phyloP scores from a whole-genome alignment of 345 rosid genomes.

The Aquilaria sinensis region DNA sequence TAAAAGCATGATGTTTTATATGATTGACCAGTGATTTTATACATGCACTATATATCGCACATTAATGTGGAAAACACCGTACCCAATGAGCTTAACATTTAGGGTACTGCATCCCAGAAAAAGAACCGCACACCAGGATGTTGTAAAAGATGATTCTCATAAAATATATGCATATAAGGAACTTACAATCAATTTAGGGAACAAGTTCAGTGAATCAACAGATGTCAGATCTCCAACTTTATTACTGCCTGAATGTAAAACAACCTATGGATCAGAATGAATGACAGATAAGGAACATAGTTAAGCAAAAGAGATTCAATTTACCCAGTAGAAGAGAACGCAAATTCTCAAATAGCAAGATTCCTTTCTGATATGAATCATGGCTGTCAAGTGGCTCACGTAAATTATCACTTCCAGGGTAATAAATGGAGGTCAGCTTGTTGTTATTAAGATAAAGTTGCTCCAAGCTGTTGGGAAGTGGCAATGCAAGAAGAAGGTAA shows the following conservation, averaged over 20 bases:
- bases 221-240: slow-evolving; percentile 55
- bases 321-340: slow-evolving; percentile 84
- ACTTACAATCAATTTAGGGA: slow-evolving; percentile 74
- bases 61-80: too few species aligned
- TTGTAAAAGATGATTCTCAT: not conserved
- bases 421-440: slow-evolving; percentile 46
- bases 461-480: slow-evolving; percentile 58
- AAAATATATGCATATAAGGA: not conserved
- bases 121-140: not conserved
- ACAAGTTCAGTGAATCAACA: slow-evolving; percentile 54
- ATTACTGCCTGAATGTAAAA: slow-evolving; percentile 55
- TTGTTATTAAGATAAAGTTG: slow-evolving; percentile 83
- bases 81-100: too few species aligned
- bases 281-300: not conserved
- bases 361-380: slow-evolving; percentile 31
- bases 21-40: too few species aligned
- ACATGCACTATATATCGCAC: too few species aligned
- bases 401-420: slow-evolving; percentile 31
- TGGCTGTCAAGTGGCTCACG: slow-evolving; percentile 18
- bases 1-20: too few species aligned
- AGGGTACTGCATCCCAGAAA: not conserved
- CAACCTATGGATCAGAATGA: slow-evolving; percentile 12
- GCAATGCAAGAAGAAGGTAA: slow-evolving; percentile 2
- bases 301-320: slow-evolving; percentile 1
- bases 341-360: slow-evolving; percentile 54